phyloP scores from a whole-genome alignment of 352 stramenopile genomes.

The Stramenopiles sp. region DNA sequence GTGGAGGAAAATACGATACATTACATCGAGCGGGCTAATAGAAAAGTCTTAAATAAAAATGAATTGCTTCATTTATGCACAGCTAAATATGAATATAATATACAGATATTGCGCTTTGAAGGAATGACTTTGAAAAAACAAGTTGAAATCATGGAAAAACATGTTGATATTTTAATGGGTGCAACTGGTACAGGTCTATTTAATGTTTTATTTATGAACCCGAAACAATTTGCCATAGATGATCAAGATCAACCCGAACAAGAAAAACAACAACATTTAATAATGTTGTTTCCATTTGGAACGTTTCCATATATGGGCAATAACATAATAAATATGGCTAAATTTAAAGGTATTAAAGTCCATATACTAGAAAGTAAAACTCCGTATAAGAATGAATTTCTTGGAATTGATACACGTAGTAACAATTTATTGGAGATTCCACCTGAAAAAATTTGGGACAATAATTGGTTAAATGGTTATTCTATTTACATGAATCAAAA shows the following conservation, averaged over 20 bases:
- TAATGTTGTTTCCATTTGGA: neutral
- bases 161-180: neutral
- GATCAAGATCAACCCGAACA: too few species aligned
- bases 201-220: neutral
- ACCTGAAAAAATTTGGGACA: neutral
- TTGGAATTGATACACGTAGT: neutral
- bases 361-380: neutral
- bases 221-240: neutral
- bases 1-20: neutral
- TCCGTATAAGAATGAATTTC: neutral
- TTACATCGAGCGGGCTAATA: neutral
- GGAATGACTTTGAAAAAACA: neutral
- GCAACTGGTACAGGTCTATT: neutral
- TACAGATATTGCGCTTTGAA: neutral
- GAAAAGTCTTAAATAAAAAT: neutral
- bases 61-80: neutral
- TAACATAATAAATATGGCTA: slow-evolving; percentile 3
- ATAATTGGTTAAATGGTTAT: slow-evolving; percentile 3
- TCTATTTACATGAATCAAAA: neutral
- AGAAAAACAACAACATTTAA: neutral
- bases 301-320: neutral
- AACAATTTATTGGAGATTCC: neutral
- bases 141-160: neutral
- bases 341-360: neutral
- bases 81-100: neutral